Evolutionary conservation across 768 basidiomycete species (phyloP).

Genomic region (Sporobolomyces phaffii): DNA sequence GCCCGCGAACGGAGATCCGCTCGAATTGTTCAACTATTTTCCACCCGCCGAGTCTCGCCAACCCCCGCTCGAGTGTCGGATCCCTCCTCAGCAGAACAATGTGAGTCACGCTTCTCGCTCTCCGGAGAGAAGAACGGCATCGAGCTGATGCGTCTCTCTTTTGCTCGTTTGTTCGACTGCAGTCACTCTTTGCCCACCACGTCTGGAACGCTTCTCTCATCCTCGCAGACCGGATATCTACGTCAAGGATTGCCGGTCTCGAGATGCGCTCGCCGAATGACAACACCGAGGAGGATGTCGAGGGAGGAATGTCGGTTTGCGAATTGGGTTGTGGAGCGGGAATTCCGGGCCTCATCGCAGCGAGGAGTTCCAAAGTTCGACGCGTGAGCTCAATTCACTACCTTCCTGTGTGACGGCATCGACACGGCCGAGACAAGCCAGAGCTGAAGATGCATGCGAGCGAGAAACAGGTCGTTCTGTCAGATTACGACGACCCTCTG

Average conservation of each 20-base stretch:
- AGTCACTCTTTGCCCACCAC: constrained; percentile 7
- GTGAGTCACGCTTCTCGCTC: background rate
- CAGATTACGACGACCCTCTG: constrained; percentile 23
- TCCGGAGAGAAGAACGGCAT: background rate
- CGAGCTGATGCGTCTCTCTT: background rate
- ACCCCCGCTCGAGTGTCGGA: background rate
- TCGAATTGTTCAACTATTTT: constrained; percentile 16
- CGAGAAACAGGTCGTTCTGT: constrained; percentile 7
- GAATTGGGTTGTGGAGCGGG: constrained; percentile 4
- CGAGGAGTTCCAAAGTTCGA: constrained; percentile 3
- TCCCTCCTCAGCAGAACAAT: constrained; percentile 27
- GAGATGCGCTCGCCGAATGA: background rate
- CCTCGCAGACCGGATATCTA: constrained; percentile 7
- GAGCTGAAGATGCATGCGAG: background rate
- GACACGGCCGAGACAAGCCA: too few species aligned
- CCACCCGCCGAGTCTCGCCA: background rate
- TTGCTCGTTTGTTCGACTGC: background rate
- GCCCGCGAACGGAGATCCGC: constrained; percentile 18
- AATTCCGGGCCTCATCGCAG: constrained; percentile 6
- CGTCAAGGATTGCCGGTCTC: background rate
- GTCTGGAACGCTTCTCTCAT: constrained; percentile 16
- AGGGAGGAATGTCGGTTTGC: constrained; percentile 3
- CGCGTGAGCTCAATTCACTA: background rate
- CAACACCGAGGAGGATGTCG: background rate
- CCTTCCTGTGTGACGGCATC: background rate